A percentile compares a stretch with the other conserved stretches of the same genome.
These are phyloP conservation scores for Alternaria sp. DNA, from an alignment of 2,329 filamentous ascomycete genomes.

Conservation along the genomic window DNA sequence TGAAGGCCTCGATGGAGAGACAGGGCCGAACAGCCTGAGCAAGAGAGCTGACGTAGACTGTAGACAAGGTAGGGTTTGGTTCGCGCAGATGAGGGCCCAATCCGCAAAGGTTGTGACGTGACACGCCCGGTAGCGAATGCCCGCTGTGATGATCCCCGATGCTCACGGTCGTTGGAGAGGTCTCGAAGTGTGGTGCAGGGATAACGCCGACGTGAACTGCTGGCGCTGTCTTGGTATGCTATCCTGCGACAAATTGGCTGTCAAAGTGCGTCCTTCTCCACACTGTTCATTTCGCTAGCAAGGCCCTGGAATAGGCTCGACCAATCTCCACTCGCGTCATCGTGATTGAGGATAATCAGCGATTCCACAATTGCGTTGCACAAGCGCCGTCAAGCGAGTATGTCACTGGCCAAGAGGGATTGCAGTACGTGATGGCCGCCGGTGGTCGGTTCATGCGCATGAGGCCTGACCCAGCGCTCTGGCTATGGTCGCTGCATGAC, in stretches of 20 bases:
- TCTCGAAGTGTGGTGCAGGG: conserved; percentile 30
- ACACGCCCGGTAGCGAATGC: conserved; percentile 18
- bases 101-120: conserved; percentile 21
- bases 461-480: conserved; percentile 40
- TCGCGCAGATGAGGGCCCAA: conserved; percentile 23
- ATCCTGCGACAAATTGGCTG: conserved; percentile 46
- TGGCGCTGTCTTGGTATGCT: conserved; percentile 32
- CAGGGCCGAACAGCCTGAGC: conserved; percentile 37
- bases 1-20: conserved; percentile 29
- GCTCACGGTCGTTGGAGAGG: conserved; percentile 19
- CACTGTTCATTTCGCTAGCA: conserved; percentile 52
- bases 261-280: conserved; percentile 48
- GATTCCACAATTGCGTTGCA: conserved; percentile 30
- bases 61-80: conserved; percentile 18
- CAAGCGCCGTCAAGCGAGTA: conserved; percentile 33
- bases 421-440: conserved; percentile 26
- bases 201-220: conserved; percentile 30
- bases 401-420: conserved; percentile 30
- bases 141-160: conserved; percentile 19
- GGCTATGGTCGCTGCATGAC: conserved; percentile 45
- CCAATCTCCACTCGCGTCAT: conserved; percentile 43
- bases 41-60: conserved; percentile 31
- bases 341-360: conserved; percentile 26
- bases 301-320: conserved; percentile 30
- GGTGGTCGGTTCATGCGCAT: conserved; percentile 31